phyloP scores from a whole-genome alignment of 192 early-diverging fungal genomes.

The Entomortierella parvispora region DNA sequence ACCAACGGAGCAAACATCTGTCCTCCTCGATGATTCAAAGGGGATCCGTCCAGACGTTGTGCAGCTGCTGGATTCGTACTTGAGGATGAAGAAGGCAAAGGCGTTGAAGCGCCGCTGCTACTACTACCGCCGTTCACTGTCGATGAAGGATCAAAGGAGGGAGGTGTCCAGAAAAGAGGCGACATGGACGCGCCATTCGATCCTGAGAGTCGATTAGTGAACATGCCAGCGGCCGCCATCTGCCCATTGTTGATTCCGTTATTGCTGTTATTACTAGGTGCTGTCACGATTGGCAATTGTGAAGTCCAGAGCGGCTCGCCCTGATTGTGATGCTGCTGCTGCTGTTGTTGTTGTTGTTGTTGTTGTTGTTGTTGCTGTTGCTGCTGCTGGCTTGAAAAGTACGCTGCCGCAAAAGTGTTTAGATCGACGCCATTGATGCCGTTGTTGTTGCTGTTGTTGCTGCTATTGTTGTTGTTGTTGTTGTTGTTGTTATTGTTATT shows the following conservation, averaged over 20 bases:
- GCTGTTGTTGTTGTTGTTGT: too few species aligned
- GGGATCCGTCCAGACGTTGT: too few species aligned
- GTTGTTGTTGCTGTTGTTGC: neutral
- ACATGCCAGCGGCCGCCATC: too few species aligned
- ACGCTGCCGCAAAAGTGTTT: neutral
- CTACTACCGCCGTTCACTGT: neutral
- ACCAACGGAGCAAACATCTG: too few species aligned
- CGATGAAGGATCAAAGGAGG: too few species aligned
- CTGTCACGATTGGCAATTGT: neutral
- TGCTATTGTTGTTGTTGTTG: neutral
- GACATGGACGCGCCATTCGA: too few species aligned
- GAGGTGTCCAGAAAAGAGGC: too few species aligned
- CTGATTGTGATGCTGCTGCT: too few species aligned
- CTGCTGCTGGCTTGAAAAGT: constrained; percentile 10
- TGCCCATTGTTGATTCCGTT: neutral
- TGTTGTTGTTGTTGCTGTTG: constrained; percentile 12
- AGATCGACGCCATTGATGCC: neutral
- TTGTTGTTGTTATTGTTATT: too few species aligned
- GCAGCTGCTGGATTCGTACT: too few species aligned
- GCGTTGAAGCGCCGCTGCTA: neutral
- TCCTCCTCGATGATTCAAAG: too few species aligned
- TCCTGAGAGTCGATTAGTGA: too few species aligned
- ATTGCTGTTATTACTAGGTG: neutral
- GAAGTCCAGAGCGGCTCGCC: neutral
- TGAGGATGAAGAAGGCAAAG: neutral